Conservation (phyloP, 1,284 basidiomycete genomes). For the Malassezia furfur region DNA sequence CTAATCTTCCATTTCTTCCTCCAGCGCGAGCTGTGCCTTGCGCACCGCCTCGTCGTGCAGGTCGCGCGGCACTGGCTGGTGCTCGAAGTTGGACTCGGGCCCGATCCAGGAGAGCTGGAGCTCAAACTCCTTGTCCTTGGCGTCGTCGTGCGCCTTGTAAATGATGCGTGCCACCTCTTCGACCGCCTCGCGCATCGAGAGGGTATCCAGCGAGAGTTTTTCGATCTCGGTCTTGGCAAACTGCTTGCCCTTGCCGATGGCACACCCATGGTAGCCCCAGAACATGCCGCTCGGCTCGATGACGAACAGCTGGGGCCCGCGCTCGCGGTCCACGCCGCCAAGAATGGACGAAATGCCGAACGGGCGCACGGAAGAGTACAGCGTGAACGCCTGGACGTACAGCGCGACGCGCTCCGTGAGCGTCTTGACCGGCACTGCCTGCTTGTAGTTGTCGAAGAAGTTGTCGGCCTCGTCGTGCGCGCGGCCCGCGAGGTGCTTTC, state of each 20-base stretch:
- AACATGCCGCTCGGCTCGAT: conserved; percentile 92
- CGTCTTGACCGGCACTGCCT: conserved; percentile 67
- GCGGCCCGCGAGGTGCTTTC: conserved; percentile 74
- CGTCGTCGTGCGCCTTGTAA: conserved; percentile 91
- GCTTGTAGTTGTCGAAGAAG: conserved; percentile 66
- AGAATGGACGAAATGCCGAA: conserved; percentile 91
- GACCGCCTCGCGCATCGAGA: conserved; percentile 54
- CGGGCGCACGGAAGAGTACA: conserved; percentile 94
- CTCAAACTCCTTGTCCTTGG: conserved; percentile 96
- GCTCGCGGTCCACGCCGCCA: conserved; percentile 72
- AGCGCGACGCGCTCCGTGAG: conserved; percentile 74
- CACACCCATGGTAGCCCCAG: conserved; percentile 56
- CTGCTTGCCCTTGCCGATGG: conserved; percentile 90
- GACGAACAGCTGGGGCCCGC: conserved; percentile 67
- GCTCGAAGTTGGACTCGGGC: conserved; percentile 69
- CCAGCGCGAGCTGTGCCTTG: conserved; percentile 77
- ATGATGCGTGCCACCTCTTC: conserved; percentile 54
- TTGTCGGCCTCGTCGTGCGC: conserved; percentile 74
- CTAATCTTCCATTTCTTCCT: conserved; percentile 68
- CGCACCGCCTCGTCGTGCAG: conserved; percentile 69
- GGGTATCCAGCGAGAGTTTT: conserved; percentile 73
- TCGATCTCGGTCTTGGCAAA: conserved; percentile 97
- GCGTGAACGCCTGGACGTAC: conserved; percentile 90
- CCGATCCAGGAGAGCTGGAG: conserved; percentile 96
- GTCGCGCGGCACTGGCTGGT: conserved; percentile 73